A percentile compares a stretch with the other conserved stretches of the same genome.
Conservation (phyloP, 2,329 filamentous ascomycete species). For the Thermoascus crustaceus region DNA sequence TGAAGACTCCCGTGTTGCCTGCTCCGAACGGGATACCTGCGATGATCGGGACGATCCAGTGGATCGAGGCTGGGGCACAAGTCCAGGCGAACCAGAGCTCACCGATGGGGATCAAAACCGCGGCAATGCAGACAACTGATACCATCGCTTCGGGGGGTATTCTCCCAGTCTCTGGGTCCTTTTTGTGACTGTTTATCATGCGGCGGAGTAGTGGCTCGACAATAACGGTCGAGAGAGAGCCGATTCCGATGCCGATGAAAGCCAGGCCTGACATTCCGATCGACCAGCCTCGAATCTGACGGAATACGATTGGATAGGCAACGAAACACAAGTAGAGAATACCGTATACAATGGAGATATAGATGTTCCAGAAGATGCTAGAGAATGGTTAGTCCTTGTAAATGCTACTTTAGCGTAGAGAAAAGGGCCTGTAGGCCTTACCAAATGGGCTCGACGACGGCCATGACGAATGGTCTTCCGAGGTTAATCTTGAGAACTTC, state of each 20-base stretch:
- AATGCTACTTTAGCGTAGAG: background rate
- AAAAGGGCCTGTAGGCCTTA: conserved; percentile 25
- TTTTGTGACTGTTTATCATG: conserved; percentile 67
- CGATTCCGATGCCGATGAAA: conserved; percentile 64
- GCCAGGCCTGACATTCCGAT: conserved; percentile 65
- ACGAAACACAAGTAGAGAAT: conserved; percentile 88
- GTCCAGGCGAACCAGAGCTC: conserved; percentile 88
- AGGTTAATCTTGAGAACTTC: conserved; percentile 67
- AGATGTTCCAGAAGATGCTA: conserved; percentile 66
- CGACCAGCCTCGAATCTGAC: conserved; percentile 65
- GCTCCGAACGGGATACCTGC: conserved; percentile 72
- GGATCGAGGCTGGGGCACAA: conserved; percentile 64
- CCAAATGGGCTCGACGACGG: conserved; percentile 79
- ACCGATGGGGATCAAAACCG: conserved; percentile 64
- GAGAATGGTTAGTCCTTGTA: conserved; percentile 5
- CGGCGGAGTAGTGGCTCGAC: conserved; percentile 62
- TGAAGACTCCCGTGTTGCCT: conserved; percentile 71
- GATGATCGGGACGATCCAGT: conserved; percentile 71
- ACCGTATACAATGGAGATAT: conserved; percentile 69
- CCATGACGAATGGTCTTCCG: conserved; percentile 67
- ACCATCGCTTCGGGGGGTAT: conserved; percentile 73
- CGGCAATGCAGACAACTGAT: conserved; percentile 68
- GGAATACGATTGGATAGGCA: conserved; percentile 79
- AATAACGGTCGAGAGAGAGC: conserved; percentile 44
- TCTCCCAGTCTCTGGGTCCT: conserved; percentile 66